Percentiles rank a stretch among this genome's conserved stretches.
phyloP scores from a whole-genome alignment of 495 filamentous ascomycete species.

The Penicillium soppii region DNA sequence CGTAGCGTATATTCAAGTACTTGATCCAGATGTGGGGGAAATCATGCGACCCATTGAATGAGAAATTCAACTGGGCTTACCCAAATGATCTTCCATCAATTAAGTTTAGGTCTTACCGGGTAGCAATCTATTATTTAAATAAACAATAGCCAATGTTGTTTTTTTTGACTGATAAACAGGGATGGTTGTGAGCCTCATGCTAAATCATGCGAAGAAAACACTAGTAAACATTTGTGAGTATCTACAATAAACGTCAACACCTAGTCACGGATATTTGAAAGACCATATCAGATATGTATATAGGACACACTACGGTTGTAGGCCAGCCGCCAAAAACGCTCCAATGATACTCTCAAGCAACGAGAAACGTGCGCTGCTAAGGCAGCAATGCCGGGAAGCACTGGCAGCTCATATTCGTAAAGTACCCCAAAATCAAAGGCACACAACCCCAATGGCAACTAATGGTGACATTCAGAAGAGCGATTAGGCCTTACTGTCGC shows the following conservation, averaged over 20 bases:
- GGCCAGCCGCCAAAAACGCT: background rate
- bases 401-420: conserved; percentile 9
- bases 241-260: no score
- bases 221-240: no score
- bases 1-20: no score
- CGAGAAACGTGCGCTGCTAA: conserved; percentile 3
- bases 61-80: no score
- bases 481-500: conserved; percentile 3
- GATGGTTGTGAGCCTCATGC: background rate
- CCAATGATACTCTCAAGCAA: conserved; percentile 5
- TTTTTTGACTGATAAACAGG: background rate
- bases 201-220: background rate
- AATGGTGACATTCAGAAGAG: background rate
- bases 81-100: no score
- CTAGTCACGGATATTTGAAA: background rate
- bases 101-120: no score
- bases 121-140: background rate
- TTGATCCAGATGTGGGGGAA: no score
- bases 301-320: background rate
- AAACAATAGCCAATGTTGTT: background rate
- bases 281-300: background rate
- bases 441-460: background rate
- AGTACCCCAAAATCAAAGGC: background rate
- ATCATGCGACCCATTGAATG: no score
- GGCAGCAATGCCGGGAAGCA: conserved; percentile 10